Conservation (phyloP, 225 moss, liverwort and hornwort genomes). For the Marchantia polymorpha region DNA sequence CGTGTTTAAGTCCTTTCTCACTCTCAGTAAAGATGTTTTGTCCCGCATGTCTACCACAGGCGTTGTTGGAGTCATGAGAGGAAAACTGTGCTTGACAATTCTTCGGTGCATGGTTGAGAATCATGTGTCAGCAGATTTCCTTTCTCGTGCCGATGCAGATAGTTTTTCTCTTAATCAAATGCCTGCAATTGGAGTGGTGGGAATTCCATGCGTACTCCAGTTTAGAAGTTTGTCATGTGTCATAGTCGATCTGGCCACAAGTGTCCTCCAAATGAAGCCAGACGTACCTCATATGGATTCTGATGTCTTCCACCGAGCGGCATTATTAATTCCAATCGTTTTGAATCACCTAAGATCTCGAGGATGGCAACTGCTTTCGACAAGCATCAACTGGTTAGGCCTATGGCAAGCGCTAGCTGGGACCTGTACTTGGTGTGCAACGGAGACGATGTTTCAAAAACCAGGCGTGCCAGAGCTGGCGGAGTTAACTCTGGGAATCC, state of each 20-base stretch:
- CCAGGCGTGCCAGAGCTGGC: conserved; percentile 80
- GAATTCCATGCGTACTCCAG: conserved; percentile 68
- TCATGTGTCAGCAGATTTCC: conserved; percentile 73
- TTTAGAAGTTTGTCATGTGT: conserved; percentile 72
- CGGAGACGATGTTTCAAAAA: conserved; percentile 68
- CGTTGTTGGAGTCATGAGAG: conserved; percentile 65
- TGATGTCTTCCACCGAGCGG: conserved; percentile 74
- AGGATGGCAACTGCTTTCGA: conserved; percentile 66
- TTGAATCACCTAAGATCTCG: conserved; percentile 64
- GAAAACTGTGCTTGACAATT: conserved; percentile 76
- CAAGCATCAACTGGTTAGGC: conserved; percentile 75
- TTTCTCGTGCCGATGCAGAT: conserved; percentile 72
- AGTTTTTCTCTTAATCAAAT: conserved; percentile 51
- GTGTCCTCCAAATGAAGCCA: conserved; percentile 59
- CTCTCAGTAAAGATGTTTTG: conserved; percentile 58
- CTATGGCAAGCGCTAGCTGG: conserved; percentile 69
- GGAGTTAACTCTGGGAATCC: conserved; percentile 65
- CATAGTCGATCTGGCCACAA: conserved; percentile 66
- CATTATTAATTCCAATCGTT: conserved; percentile 59
- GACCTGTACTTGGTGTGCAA: conserved; percentile 74
- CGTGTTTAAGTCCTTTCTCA: conserved; percentile 69
- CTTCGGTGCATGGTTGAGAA: conserved; percentile 85
- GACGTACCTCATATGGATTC: conserved; percentile 57
- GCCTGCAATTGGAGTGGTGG: conserved; percentile 65
- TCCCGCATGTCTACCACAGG: conserved; percentile 59